These are phyloP conservation scores for Ceratobasidium sp. DNA, from an alignment of 1,284 basidiomycete species.

Conservation along the genomic window DNA sequence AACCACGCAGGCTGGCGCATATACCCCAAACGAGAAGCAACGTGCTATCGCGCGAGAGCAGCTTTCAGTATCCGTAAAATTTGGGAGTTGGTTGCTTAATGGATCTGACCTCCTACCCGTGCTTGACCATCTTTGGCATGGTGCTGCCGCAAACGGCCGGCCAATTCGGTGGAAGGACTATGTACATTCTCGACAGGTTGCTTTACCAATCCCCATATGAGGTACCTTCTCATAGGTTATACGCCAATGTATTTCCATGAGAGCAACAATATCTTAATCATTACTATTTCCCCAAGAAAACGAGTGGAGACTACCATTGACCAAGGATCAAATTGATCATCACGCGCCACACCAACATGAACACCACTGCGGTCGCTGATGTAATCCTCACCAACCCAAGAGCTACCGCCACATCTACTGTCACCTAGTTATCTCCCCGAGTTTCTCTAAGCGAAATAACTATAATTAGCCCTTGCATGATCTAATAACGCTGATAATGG, in stretches of 20 bases:
- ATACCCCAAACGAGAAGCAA: no score
- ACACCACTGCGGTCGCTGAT: background rate
- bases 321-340: no score
- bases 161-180: conserved; percentile 24
- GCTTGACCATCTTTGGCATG: conserved; percentile 34
- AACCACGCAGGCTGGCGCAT: conserved; percentile 21
- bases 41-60: background rate
- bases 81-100: background rate
- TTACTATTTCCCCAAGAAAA: no score
- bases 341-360: no score
- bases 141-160: conserved; percentile 22
- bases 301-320: no score
- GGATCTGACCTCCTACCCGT: conserved; percentile 23
- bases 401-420: background rate
- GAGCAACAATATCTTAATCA: no score
- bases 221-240: no score
- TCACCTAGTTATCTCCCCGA: no score
- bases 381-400: background rate
- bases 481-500: background rate
- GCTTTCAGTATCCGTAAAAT: background rate
- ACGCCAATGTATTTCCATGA: no score
- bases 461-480: no score
- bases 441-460: no score
- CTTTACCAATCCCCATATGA: background rate
- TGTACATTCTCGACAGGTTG: conserved; percentile 7